Percentiles rank a stretch among this genome's conserved stretches.
These are phyloP conservation scores for Malus sieversii DNA, from an alignment of 306 rosid genomes.

Conservation along the genomic window DNA sequence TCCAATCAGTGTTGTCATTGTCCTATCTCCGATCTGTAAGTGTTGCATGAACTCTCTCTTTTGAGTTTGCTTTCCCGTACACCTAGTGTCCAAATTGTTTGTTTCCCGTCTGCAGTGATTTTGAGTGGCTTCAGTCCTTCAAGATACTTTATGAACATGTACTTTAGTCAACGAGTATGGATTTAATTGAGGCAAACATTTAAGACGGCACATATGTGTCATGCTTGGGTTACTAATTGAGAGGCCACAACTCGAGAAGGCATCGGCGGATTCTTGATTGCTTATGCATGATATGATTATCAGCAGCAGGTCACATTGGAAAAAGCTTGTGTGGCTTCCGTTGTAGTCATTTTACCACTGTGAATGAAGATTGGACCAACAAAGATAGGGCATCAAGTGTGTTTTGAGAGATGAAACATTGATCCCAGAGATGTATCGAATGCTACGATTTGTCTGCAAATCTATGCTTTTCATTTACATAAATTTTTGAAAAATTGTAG, in stretches of 20 bases:
- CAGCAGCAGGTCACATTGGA: conserved; percentile 10
- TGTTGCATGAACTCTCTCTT: conserved; percentile 18
- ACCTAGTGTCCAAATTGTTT: conserved; percentile 15
- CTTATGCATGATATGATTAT: conserved; percentile 14
- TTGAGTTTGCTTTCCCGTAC: conserved; percentile 16
- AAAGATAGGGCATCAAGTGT: conserved; percentile 39
- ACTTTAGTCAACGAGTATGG: conserved; percentile 68
- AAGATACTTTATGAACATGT: conserved; percentile 83
- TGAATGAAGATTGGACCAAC: conserved; percentile 38
- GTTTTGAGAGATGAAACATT: conserved; percentile 29
- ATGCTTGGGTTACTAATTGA: conserved; percentile 40
- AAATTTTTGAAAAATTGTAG: neutral
- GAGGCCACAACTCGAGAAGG: conserved; percentile 32
- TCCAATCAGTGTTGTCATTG: conserved; percentile 81
- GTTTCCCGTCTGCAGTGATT: conserved; percentile 57
- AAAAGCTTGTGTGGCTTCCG: conserved; percentile 13
- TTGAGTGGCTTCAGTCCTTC: conserved; percentile 98
- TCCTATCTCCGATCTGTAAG: conserved; percentile 97
- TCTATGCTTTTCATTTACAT: conserved; percentile 11
- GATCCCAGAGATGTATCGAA: conserved; percentile 36
- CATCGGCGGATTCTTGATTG: conserved; percentile 28
- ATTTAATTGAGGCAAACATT: conserved; percentile 34
- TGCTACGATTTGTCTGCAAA: conserved; percentile 29
- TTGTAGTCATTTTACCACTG: conserved; percentile 37
- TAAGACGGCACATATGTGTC: conserved; percentile 33